Conservation (phyloP, 2,329 filamentous ascomycete species). For the Calonectria multiphialidica region DNA sequence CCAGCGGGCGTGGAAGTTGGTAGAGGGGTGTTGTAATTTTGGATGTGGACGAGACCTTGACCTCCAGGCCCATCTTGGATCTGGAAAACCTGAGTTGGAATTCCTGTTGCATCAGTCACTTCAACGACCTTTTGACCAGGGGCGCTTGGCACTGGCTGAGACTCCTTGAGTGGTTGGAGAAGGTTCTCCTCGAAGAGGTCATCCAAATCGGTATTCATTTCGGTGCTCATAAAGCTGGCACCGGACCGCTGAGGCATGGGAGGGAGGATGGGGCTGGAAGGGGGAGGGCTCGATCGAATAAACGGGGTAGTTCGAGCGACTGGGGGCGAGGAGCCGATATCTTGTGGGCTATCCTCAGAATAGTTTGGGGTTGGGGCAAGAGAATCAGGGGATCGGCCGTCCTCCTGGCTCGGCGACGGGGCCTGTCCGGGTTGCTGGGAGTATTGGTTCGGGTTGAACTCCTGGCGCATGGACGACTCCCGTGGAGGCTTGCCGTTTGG, state of each 20-base stretch:
- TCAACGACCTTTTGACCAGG: constrained; percentile 41
- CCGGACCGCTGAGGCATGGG: constrained; percentile 77
- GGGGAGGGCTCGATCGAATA: constrained; percentile 70
- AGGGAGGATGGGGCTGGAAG: constrained; percentile 84
- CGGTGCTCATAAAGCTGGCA: constrained; percentile 87
- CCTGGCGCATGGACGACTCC: constrained; percentile 69
- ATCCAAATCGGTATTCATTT: constrained; percentile 82
- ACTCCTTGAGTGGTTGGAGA: constrained; percentile 55
- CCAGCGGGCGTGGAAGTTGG: constrained; percentile 37
- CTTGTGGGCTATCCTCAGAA: constrained; percentile 78
- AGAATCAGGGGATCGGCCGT: constrained; percentile 67
- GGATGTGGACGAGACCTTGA: constrained; percentile 51
- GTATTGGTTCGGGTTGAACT: constrained; percentile 59
- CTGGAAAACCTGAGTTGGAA: constrained; percentile 59
- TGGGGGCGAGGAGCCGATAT: constrained; percentile 92
- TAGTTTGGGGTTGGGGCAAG: constrained; percentile 63
- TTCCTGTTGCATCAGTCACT: constrained; percentile 49
- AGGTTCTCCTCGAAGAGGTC: constrained; percentile 75
- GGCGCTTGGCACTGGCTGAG: constrained; percentile 41
- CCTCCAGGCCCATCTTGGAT: constrained; percentile 51
- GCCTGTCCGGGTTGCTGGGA: constrained; percentile 53
- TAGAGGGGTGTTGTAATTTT: constrained; percentile 48
- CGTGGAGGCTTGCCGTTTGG: constrained; percentile 61
- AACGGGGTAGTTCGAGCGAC: constrained; percentile 73
- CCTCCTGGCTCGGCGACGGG: constrained; percentile 59